phyloP scores from a whole-genome alignment of 257 asterid genomes.

The Solanum rostratum region DNA sequence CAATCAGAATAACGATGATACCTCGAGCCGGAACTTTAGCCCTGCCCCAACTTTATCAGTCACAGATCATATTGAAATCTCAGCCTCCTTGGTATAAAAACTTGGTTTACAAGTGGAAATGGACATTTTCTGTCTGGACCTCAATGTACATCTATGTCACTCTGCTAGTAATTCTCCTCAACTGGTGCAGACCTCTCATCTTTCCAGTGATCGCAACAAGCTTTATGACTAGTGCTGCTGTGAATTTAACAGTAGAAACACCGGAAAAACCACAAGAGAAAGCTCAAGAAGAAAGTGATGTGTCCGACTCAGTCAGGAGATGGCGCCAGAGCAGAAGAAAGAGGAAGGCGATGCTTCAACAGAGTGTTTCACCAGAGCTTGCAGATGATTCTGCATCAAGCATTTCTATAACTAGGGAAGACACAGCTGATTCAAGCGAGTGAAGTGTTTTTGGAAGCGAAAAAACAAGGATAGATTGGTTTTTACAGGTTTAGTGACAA shows the following conservation, averaged over 20 bases:
- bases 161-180: conserved; percentile 24
- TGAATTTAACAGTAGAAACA: neutral
- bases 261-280: conserved; percentile 2
- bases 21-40: conserved; percentile 52
- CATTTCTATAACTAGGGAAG: conserved; percentile 20
- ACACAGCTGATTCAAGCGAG: neutral
- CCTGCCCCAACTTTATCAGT: conserved; percentile 60
- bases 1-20: conserved; percentile 34
- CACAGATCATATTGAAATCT: conserved; percentile 37
- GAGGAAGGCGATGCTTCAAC: conserved; percentile 40
- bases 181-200: conserved; percentile 39
- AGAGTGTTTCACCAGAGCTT: neutral
- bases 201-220: conserved; percentile 16
- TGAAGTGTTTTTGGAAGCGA: neutral
- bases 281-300: conserved; percentile 11
- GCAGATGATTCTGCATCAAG: conserved; percentile 25
- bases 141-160: conserved; percentile 33
- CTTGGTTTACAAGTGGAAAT: conserved; percentile 53
- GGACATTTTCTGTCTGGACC: conserved; percentile 63
- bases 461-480: neutral
- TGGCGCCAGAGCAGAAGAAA: conserved; percentile 34
- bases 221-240: neutral
- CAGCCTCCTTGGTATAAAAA: conserved; percentile 52
- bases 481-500: neutral
- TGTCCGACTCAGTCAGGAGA: conserved; percentile 24